Evolutionary conservation across 108 stramenopile species (phyloP).

Genomic region (Conticribra guillardii): DNA sequence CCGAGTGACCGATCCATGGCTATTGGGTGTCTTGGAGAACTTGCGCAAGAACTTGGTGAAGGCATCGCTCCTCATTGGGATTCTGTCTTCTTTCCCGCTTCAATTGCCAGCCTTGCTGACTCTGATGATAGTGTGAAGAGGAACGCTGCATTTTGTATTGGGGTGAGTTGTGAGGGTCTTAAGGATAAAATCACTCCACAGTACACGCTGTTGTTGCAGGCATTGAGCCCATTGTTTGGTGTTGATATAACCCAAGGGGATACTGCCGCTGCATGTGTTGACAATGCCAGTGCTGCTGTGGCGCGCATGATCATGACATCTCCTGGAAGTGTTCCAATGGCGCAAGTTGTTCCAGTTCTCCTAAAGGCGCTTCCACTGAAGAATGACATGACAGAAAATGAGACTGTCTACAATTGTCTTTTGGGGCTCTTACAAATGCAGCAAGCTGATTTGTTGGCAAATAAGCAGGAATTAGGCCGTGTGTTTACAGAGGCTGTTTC

Average conservation of each 20-base stretch:
- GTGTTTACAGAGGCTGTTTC: constrained; percentile 75
- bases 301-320: constrained; percentile 92
- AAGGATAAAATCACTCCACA: constrained; percentile 61
- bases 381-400: constrained; percentile 95
- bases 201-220: constrained; percentile 77
- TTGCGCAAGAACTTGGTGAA: constrained; percentile 84
- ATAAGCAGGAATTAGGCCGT: constrained; percentile 67
- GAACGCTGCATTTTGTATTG: constrained; percentile 94
- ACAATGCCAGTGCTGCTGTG: constrained; percentile 93
- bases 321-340: constrained; percentile 80
- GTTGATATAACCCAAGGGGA: constrained; percentile 68
- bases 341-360: constrained; percentile 89
- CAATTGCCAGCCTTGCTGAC: constrained; percentile 82
- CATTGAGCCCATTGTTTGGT: constrained; percentile 85
- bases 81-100: constrained; percentile 80
- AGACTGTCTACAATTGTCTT: constrained; percentile 93
- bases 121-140: constrained; percentile 87
- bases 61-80: constrained; percentile 81
- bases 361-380: constrained; percentile 88
- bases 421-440: constrained; percentile 86
- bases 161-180: constrained; percentile 87
- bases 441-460: constrained; percentile 75
- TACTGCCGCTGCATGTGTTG: constrained; percentile 78
- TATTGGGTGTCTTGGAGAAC: constrained; percentile 93
- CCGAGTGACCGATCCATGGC: constrained; percentile 94